A percentile compares a stretch with the other conserved stretches of the same genome.
phyloP scores from a whole-genome alignment of 495 filamentous ascomycete genomes.

The Saxispiralis lemnorum region DNA sequence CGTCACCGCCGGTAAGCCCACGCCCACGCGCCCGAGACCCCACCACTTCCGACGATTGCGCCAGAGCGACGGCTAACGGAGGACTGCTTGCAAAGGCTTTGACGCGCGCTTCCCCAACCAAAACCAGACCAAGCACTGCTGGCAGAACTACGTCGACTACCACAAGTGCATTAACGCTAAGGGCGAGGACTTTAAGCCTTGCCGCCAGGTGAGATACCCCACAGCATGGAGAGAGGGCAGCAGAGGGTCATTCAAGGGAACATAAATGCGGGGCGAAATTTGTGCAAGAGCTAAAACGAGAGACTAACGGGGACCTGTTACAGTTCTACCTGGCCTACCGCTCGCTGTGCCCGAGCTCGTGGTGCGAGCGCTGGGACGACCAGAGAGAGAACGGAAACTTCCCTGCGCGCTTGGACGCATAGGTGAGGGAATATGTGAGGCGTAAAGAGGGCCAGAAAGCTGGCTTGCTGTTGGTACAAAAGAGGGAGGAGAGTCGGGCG shows the following conservation, averaged over 20 bases:
- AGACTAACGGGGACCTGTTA: background rate
- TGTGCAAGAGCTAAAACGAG: no score
- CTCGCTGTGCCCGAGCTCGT: conserved; percentile 88
- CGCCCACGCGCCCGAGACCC: background rate
- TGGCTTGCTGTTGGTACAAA: background rate
- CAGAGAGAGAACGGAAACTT: conserved; percentile 90
- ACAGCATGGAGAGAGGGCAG: no score
- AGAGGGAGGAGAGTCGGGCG: no score
- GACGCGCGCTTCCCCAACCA: conserved; percentile 97
- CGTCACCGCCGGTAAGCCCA: conserved; percentile 42
- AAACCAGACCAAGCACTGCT: conserved; percentile 93
- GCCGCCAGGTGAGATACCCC: conserved; percentile 60
- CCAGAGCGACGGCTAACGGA: no score
- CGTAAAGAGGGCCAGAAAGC: background rate
- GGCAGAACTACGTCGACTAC: conserved; percentile 99
- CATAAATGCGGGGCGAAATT: no score
- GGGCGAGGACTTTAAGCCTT: conserved; percentile 96
- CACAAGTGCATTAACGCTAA: conserved; percentile 97
- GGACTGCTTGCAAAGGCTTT: conserved; percentile 45
- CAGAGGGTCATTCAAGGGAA: no score
- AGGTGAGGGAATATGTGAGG: conserved; percentile 11
- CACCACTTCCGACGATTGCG: background rate
- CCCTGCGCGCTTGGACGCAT: conserved; percentile 51
- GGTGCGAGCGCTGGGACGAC: conserved; percentile 91
- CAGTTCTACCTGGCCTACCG: conserved; percentile 93